Conservation (phyloP, 768 basidiomycete genomes). For the Tubosaeta sp. region DNA sequence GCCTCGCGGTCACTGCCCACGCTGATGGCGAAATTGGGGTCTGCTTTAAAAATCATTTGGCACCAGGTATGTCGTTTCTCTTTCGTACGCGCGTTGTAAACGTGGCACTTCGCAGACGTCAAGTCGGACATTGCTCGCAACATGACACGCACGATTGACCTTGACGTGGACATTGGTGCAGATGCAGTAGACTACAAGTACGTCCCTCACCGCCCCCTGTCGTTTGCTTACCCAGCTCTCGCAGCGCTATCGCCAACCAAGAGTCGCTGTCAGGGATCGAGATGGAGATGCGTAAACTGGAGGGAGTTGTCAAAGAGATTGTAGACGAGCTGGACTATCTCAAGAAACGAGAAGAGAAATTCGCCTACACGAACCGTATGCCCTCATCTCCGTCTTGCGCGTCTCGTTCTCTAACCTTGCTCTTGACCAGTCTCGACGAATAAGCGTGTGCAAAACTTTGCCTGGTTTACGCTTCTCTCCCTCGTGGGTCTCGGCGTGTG, state of each 20-base stretch:
- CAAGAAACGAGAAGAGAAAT: constrained; percentile 82
- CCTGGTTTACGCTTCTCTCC: constrained; percentile 79
- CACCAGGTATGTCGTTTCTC: constrained; percentile 46
- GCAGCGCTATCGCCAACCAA: constrained; percentile 96
- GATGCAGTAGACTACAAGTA: constrained; percentile 99
- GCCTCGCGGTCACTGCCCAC: constrained; percentile 92
- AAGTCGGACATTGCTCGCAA: constrained; percentile 44
- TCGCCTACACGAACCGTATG: constrained; percentile 86
- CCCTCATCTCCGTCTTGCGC: constrained; percentile 8
- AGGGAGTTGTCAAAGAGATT: constrained; percentile 91
- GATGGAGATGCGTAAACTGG: constrained; percentile 97
- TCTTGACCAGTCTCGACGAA: constrained; percentile 77
- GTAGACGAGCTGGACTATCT: constrained; percentile 92
- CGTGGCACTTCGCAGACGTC: constrained; percentile 34
- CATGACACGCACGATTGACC: constrained; percentile 70
- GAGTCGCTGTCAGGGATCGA: constrained; percentile 94
- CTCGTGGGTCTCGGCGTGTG: constrained; percentile 81
- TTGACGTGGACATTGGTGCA: constrained; percentile 97
- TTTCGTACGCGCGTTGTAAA: neutral
- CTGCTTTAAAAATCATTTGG: constrained; percentile 82
- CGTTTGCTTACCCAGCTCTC: constrained; percentile 2
- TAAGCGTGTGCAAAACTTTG: constrained; percentile 86
- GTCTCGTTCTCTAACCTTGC: neutral
- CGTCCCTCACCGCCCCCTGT: constrained; percentile 24
- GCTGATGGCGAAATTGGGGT: constrained; percentile 93